Percentiles rank a stretch among this genome's conserved stretches.
Evolutionary conservation across 352 stramenopile species (phyloP).

Genomic region (Thraustotheca clavata): DNA sequence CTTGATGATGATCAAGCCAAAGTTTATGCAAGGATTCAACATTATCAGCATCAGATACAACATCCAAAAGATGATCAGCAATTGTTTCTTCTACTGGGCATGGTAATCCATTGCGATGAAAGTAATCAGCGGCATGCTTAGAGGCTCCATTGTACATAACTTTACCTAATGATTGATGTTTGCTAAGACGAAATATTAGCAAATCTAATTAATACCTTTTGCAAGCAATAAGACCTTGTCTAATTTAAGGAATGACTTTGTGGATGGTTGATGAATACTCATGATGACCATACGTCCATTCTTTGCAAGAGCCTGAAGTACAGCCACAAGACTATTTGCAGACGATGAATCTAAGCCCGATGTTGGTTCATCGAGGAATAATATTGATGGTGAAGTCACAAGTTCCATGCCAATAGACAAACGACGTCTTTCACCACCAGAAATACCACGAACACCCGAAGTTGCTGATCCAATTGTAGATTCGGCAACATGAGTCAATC

Average conservation of each 20-base stretch:
- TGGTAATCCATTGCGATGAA: not conserved
- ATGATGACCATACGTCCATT: conserved; percentile 74
- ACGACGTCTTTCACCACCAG: conserved; percentile 87
- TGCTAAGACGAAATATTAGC: not conserved
- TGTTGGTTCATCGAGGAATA: conserved; percentile 90
- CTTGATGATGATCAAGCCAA: not conserved
- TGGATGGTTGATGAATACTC: conserved; percentile 86
- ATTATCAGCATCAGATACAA: conserved; percentile 50
- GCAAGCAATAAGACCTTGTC: conserved; percentile 87
- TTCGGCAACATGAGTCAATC: conserved; percentile 55
- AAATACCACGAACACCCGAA: conserved; percentile 74
- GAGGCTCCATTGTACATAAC: conserved; percentile 10
- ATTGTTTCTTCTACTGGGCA: conserved; percentile 58
- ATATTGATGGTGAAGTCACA: conserved; percentile 78
- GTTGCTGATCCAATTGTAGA: conserved; percentile 34
- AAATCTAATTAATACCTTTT: conserved; percentile 43
- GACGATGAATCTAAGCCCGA: conserved; percentile 87
- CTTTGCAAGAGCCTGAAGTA: conserved; percentile 78
- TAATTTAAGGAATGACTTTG: conserved; percentile 84
- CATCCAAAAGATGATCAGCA: conserved; percentile 72
- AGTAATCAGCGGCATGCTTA: not conserved
- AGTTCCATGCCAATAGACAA: conserved; percentile 92
- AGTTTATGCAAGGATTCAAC: conserved; percentile 40
- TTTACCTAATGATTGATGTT: no score
- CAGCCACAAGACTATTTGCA: conserved; percentile 84